Base-by-base conservation (phyloP, 352 stramenopile species). In the Phytopythium litorale region DNA sequence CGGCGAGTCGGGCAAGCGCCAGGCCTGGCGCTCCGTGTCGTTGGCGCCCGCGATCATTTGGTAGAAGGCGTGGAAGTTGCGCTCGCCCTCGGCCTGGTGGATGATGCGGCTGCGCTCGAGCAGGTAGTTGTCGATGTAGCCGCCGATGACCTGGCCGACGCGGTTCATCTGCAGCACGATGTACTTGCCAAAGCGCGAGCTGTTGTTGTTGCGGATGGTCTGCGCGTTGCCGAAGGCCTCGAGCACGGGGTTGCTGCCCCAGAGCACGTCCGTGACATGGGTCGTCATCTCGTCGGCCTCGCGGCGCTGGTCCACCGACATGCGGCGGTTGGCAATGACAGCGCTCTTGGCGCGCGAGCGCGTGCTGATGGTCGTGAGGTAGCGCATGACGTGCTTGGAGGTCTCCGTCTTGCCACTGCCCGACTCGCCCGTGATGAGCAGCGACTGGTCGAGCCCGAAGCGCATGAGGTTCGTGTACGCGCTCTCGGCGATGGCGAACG, bases 371-470 rank as follows among this genome's bases (percentile, higher is more conserved):
- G 81, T 89, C 30, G 93, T 96, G 30, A 99, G 78, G 70, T 98
- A 98, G 43, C 94, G 87, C 84, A 99, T 94, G 19, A 98, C 89
- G 79, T 98, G 94, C 79, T 98, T 99, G 65, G 96, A 97, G 46
- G 92, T 98, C 68, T 98, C 93, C 1, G 94, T 98, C 81, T 98
- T 98, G 54, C 94, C 94, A 40, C 90, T 84, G 57, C 93, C 88
- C 0, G 78, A 91, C 70, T 97, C 87, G 45, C 84, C 76, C 48
- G 89, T 94, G 62, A 92, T 92, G 60, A 94, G 87, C 59, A 96
- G 67, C 43, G 82, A 92, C 60, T 96, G 94, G 73, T 92, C 79
- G 49, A 83, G 73, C 51, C 79, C 71, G 60, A 92, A 91, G 68
- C 83, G 84, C 79, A 98, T 94, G 67, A 98, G 77, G 52, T 84